Evolutionary conservation across 73 alveolate species (phyloP).

Genomic region (Paramecium sexaurelia): DNA sequence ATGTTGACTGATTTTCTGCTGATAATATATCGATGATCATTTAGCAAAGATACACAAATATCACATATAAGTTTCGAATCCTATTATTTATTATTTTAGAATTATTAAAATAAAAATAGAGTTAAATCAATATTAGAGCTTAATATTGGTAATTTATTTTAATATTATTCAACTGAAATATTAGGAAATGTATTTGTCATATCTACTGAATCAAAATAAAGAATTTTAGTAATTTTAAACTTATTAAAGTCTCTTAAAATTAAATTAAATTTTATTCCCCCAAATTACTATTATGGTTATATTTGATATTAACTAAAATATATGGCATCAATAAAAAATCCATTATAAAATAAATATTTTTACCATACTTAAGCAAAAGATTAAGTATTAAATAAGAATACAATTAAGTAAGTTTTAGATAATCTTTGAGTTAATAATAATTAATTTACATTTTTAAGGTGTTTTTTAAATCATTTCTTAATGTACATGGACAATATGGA

Average conservation of each 20-base stretch:
- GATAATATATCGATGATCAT: background rate
- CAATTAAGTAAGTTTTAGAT: background rate
- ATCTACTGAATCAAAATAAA: background rate
- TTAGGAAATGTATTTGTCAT: background rate
- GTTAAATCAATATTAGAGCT: background rate
- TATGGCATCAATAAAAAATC: background rate
- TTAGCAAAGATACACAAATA: background rate
- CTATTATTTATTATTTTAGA: background rate
- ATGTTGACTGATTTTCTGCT: background rate
- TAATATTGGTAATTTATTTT: background rate
- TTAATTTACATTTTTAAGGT: background rate
- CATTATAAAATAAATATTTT: background rate
- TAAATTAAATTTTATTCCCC: conserved; percentile 4
- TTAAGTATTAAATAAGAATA: background rate
- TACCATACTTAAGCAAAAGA: conserved; percentile 1
- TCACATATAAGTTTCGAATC: conserved; percentile 41
- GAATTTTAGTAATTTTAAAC: background rate
- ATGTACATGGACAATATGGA: conserved; percentile 26
- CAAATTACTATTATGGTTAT: background rate
- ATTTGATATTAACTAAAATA: background rate
- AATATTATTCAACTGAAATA: background rate
- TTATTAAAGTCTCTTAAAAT: background rate
- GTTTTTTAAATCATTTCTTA: conserved; percentile 24
- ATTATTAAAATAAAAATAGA: background rate
- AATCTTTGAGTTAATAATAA: background rate